Percentiles rank a stretch among this genome's conserved stretches.
phyloP scores from a whole-genome alignment of 208 protist genomes.

The Porcisia hertigi region DNA sequence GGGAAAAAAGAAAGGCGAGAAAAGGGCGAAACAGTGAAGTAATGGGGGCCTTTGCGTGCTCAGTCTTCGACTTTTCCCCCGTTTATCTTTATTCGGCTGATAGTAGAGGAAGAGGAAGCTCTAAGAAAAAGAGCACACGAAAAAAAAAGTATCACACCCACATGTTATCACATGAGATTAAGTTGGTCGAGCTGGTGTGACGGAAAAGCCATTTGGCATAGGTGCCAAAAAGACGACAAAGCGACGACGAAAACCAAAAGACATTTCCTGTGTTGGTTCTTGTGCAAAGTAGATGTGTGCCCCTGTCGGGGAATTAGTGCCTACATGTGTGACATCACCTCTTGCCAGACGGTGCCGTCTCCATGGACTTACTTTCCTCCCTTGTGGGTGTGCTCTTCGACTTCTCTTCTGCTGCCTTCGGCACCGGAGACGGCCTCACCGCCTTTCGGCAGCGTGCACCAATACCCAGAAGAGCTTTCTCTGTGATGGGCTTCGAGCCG shows the following conservation, averaged over 20 bases:
- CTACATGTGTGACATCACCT: neutral
- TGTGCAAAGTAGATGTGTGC: neutral
- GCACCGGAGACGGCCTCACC: slow-evolving; percentile 17
- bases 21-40: neutral
- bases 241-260: slow-evolving; percentile 2
- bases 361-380: slow-evolving; percentile 6
- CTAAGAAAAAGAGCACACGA: slow-evolving; percentile 6
- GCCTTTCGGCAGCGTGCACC: slow-evolving; percentile 82
- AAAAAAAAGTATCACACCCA: slow-evolving; percentile 7
- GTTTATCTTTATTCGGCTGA: slow-evolving; percentile 3
- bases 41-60: slow-evolving; percentile 2
- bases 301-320: neutral
- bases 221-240: neutral
- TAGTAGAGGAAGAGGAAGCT: neutral
- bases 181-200: slow-evolving; percentile 8
- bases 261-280: neutral
- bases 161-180: slow-evolving; percentile 5
- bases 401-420: slow-evolving; percentile 29
- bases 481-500: slow-evolving; percentile 81
- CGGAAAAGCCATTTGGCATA: slow-evolving; percentile 1
- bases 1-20: slow-evolving; percentile 1
- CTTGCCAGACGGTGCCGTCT: slow-evolving; percentile 11
- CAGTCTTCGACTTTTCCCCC: neutral
- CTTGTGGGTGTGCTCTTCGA: slow-evolving; percentile 4
- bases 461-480: slow-evolving; percentile 75